Base-by-base conservation (phyloP, 495 filamentous ascomycete genomes). In the Cercophora scortea region DNA sequence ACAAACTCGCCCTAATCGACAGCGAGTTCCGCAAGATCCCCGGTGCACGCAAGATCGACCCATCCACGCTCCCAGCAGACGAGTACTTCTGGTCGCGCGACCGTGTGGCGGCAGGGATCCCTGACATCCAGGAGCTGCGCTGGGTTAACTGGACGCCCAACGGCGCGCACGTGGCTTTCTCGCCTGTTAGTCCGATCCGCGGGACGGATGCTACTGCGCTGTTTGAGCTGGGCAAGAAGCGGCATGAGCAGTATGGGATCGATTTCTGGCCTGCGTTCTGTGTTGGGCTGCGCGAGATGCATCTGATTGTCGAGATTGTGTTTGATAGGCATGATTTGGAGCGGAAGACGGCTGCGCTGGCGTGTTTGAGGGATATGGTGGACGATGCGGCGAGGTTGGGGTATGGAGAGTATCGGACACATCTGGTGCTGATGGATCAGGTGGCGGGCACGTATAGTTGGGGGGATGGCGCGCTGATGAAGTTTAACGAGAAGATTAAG, bases 61-160 rank as follows among this genome's bases (percentile, higher is more conserved):
- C 76, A 6, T 69, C 76, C 9, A 50, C 56, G 1, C 67, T 73
- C 35, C 56, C 62, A 8, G 58, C 55, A 1, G 45, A 61, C 8
- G 60, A 63, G 17, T 71, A 76, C 58, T 70, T 50, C 50, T 70
- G 8, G 52, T 58, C 57, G 51, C 62, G 52, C 47, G 67, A 40
- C 54, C 46, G 34, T 13, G 53, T 42, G 50, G 66, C 47, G 56
- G 61, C 53, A 43, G 78, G 79, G 12, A 66, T 77, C 6, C 78
- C 78, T 0, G 67, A 71, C 0, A 62, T 75, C 46, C 66, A 70
- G 13, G 79, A 81, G 53, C 63, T 81, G 8, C 58, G 70, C 16
- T 81, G 80, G 80, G 63, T 80, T 1, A 76, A 79, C 56, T 80
- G 77, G 77, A 53, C 71, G 4, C 77, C 76, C n/a, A 81, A 81